Conservation (phyloP, 2,329 filamentous ascomycete species). For the Delphinella strobiligena region DNA sequence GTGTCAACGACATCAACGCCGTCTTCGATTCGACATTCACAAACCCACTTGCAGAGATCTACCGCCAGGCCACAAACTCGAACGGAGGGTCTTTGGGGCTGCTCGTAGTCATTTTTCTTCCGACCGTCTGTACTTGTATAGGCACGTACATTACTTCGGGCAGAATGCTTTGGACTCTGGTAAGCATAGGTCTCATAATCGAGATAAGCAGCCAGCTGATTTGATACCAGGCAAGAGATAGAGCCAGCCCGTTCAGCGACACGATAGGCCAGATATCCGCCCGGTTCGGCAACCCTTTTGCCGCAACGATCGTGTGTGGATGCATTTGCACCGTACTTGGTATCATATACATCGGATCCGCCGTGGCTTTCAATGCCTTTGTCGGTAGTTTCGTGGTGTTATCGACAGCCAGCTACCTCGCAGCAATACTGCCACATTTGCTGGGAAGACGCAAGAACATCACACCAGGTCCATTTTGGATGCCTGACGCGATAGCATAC, state of each 20-base stretch:
- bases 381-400: slow-evolving; percentile 48
- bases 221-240: too few relatives aligned
- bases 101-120: slow-evolving; percentile 35
- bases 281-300: slow-evolving; percentile 39
- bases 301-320: slow-evolving; percentile 42
- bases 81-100: slow-evolving; percentile 30
- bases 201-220: neutral
- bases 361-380: slow-evolving; percentile 55
- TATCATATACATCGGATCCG: slow-evolving; percentile 53
- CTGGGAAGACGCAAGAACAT: slow-evolving; percentile 29
- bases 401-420: slow-evolving; percentile 45
- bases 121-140: slow-evolving; percentile 39
- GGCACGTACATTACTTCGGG: slow-evolving; percentile 49
- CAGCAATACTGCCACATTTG: slow-evolving; percentile 45
- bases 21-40: slow-evolving; percentile 36
- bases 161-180: slow-evolving; percentile 52
- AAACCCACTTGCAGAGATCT: slow-evolving; percentile 53
- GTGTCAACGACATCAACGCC: slow-evolving; percentile 44
- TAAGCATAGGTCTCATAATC: slow-evolving; percentile 23
- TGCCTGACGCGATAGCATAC: slow-evolving; percentile 38
- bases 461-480: slow-evolving; percentile 46
- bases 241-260: slow-evolving; percentile 41
- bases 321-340: slow-evolving; percentile 45
- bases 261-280: slow-evolving; percentile 37
- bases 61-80: slow-evolving; percentile 36